Percentiles rank a stretch among this genome's conserved stretches.
Conservation (phyloP, 1,139 yeast genomes). For the Yamadazyma diddensiae region DNA sequence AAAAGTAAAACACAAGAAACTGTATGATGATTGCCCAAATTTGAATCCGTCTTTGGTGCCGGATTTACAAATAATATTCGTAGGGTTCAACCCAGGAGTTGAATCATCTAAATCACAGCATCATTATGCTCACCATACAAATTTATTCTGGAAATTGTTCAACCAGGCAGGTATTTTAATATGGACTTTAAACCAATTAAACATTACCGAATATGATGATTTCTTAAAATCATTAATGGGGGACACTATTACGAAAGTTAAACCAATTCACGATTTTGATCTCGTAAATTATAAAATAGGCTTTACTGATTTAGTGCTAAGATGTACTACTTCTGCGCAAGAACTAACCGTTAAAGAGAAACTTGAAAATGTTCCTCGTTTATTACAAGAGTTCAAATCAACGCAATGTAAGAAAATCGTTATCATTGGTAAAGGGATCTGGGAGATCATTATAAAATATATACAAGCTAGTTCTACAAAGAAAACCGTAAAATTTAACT, state of each 20-base stretch:
- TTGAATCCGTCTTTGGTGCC: slow-evolving; percentile 35
- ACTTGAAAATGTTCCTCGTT: slow-evolving; percentile 50
- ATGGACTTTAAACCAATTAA: slow-evolving; percentile 15
- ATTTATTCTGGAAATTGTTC: slow-evolving; percentile 67
- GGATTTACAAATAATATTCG: slow-evolving; percentile 46
- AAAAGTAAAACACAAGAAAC: neutral
- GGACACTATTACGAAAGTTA: slow-evolving; percentile 31
- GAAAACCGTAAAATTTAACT: slow-evolving; percentile 26
- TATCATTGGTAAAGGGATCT: slow-evolving; percentile 75
- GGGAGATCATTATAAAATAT: slow-evolving; percentile 55
- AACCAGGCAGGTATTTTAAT: slow-evolving; percentile 49
- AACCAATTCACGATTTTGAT: slow-evolving; percentile 45
- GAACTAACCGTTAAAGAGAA: slow-evolving; percentile 56
- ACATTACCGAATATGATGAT: neutral
- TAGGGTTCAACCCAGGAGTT: slow-evolving; percentile 76
- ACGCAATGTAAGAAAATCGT: slow-evolving; percentile 46
- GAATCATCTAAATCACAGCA: slow-evolving; percentile 64
- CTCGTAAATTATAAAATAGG: slow-evolving; percentile 53
- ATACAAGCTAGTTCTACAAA: slow-evolving; percentile 18
- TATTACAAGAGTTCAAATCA: slow-evolving; percentile 43
- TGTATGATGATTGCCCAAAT: neutral
- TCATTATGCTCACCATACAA: slow-evolving; percentile 71
- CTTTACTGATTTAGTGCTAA: slow-evolving; percentile 65
- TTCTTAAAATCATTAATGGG: slow-evolving; percentile 3
- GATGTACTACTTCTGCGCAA: slow-evolving; percentile 62